Evolutionary conservation across 169 alveolate genomes (phyloP), one percentile per base, ranked within the genome.

Genomic region (Perkinsus olseni): DNA sequence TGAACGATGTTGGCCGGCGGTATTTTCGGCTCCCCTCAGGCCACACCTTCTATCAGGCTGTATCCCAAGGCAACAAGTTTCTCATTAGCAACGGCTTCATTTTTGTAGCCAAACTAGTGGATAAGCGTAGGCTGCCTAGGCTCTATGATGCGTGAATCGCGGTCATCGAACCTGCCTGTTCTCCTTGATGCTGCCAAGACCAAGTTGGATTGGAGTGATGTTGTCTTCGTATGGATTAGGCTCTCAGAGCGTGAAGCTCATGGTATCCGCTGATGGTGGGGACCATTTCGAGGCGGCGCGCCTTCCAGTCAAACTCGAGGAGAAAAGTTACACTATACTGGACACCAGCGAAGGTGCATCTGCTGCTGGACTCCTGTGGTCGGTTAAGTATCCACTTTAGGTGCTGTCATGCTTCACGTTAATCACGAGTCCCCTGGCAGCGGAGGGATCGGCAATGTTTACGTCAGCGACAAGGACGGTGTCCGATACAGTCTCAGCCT

Each of bases 381-480:
- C 0, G 36, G 82, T 13, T 4, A 24, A 3, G 11, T 40, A 62
- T 24, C 34, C 82, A 13, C 17, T 62, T 6, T 62, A 62, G 82
- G 82, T 37, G 97, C 99, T 37, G 99, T 99, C 36, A 98, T 99
- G 97, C 95, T 99, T 92, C 99, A 98, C 92, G 99, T 99, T 82
- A 98, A 98, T 93, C 99, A 98, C 94, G 98, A 98, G 39, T 97
- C 97, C 74, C 97, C 97, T 45, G 96, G 97, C 31, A 96, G 97
- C 39, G 95, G 95, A 38, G 92, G 94, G 0, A 97, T 96, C n/a
- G 99, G 99, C 21, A 97, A 98, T 96, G 97, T 99, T 39, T 99
- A 98, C 95, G 97, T 98, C 74, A 97, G 99, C 37, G 99, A 98
- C 95, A 96, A 98, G n/a, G 94, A 96, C 40, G 99, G 99, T 0